These are phyloP conservation scores for Sporodiniella umbellata DNA, from an alignment of 371 early-diverging fungal genomes.

Conservation along the genomic window DNA sequence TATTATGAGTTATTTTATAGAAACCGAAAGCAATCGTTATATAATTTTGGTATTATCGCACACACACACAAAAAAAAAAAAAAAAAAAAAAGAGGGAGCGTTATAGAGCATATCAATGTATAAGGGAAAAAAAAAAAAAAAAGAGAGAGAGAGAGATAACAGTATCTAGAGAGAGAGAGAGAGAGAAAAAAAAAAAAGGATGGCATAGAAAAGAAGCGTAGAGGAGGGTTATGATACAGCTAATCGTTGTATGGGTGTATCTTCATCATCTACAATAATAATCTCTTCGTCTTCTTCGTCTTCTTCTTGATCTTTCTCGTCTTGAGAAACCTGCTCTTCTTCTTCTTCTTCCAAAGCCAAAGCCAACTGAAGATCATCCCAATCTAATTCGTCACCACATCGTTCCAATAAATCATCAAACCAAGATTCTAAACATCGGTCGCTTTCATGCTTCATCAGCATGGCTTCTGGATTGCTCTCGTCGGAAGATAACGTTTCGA, in stretches of 20 bases:
- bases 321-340: slow-evolving; percentile 13
- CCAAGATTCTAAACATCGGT: slow-evolving; percentile 41
- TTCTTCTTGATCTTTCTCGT: slow-evolving; percentile 7
- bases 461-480: slow-evolving; percentile 19
- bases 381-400: slow-evolving; percentile 31
- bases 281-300: slow-evolving; percentile 17
- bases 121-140: background rate
- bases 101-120: no score
- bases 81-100: no score
- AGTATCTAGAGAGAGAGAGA: no score
- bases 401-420: slow-evolving; percentile 43
- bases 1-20: no score
- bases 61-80: no score
- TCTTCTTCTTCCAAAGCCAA: slow-evolving; percentile 9
- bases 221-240: slow-evolving; percentile 12
- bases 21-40: no score
- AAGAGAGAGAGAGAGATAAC: no score
- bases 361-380: slow-evolving; percentile 22
- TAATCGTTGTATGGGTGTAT: slow-evolving; percentile 7
- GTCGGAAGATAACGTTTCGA: slow-evolving; percentile 19
- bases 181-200: background rate
- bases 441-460: slow-evolving; percentile 38
- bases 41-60: no score
- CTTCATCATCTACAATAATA: slow-evolving; percentile 18
- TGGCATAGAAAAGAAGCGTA: background rate